phyloP scores from a whole-genome alignment of 371 early-diverging fungal species.

The Apophysomyces ossiformis region DNA sequence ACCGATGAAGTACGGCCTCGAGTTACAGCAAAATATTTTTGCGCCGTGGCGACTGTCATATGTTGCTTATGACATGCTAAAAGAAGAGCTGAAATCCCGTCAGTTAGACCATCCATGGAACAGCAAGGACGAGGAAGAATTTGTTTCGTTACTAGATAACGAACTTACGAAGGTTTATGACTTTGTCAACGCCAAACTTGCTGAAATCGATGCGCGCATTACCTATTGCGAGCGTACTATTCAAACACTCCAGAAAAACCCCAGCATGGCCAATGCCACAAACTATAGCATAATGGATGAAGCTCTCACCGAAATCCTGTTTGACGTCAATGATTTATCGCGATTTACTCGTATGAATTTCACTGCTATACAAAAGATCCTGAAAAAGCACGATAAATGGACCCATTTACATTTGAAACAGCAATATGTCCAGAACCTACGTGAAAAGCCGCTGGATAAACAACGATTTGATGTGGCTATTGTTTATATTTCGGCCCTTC shows the following conservation, averaged over 20 bases:
- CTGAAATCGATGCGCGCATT: slow-evolving; percentile 82
- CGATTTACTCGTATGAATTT: slow-evolving; percentile 92
- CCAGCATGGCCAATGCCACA: slow-evolving; percentile 37
- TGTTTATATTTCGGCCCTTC: slow-evolving; percentile 49
- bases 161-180: slow-evolving; percentile 85
- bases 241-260: slow-evolving; percentile 46
- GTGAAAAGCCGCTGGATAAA: slow-evolving; percentile 51
- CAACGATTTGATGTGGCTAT: slow-evolving; percentile 64
- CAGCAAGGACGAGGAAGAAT: slow-evolving; percentile 70
- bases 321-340: slow-evolving; percentile 86
- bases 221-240: slow-evolving; percentile 84
- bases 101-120: slow-evolving; percentile 48
- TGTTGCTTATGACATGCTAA: slow-evolving; percentile 35
- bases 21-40: slow-evolving; percentile 30
- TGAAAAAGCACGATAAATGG: slow-evolving; percentile 94
- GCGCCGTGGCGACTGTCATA: slow-evolving; percentile 36
- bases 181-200: slow-evolving; percentile 79
- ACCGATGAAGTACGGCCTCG: slow-evolving; percentile 32
- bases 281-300: slow-evolving; percentile 51
- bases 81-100: slow-evolving; percentile 33
- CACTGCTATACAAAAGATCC: slow-evolving; percentile 91
- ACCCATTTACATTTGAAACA: slow-evolving; percentile 74
- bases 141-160: slow-evolving; percentile 70
- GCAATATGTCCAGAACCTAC: slow-evolving; percentile 81
- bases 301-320: slow-evolving; percentile 50